These are phyloP conservation scores for Aureobasidium musti DNA, from an alignment of 2,329 filamentous ascomycete genomes.

Conservation along the genomic window DNA sequence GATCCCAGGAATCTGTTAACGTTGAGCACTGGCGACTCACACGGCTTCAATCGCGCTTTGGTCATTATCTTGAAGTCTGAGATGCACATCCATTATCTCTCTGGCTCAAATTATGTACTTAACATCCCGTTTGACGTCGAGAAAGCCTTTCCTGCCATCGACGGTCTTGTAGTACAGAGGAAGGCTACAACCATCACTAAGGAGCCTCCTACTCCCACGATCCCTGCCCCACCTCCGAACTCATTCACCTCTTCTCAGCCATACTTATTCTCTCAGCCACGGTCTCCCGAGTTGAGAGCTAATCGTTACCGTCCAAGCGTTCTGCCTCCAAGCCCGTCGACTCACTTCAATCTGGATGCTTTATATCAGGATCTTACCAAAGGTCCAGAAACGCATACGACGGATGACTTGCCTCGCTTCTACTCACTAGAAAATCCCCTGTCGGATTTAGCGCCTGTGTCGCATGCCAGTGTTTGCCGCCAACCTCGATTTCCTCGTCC, in stretches of 20 bases:
- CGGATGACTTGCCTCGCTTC: constrained; percentile 67
- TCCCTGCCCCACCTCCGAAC: constrained; percentile 68
- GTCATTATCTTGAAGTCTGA: constrained; percentile 92
- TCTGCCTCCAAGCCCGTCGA: constrained; percentile 14
- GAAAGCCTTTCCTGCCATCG: constrained; percentile 76
- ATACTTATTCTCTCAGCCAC: constrained; percentile 43
- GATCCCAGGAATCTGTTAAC: neutral
- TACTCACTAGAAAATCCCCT: constrained; percentile 85
- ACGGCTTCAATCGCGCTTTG: constrained; percentile 56
- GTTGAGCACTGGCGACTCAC: neutral
- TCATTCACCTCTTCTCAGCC: constrained; percentile 76
- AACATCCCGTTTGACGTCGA: constrained; percentile 96
- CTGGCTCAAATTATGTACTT: constrained; percentile 82
- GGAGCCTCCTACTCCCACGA: constrained; percentile 42
- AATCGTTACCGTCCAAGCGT: constrained; percentile 17
- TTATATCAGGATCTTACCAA: constrained; percentile 37
- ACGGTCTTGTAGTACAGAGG: constrained; percentile 82
- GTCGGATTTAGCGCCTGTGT: constrained; percentile 80
- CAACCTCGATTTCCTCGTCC: constrained; percentile 28
- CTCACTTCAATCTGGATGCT: constrained; percentile 34
- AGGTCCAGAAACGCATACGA: neutral
- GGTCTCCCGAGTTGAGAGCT: constrained; percentile 8
- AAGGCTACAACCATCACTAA: constrained; percentile 63
- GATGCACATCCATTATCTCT: constrained; percentile 88
- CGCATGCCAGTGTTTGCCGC: constrained; percentile 49